These are phyloP conservation scores for Irpex lacteus DNA, from an alignment of 1,284 basidiomycete species.

Conservation along the genomic window DNA sequence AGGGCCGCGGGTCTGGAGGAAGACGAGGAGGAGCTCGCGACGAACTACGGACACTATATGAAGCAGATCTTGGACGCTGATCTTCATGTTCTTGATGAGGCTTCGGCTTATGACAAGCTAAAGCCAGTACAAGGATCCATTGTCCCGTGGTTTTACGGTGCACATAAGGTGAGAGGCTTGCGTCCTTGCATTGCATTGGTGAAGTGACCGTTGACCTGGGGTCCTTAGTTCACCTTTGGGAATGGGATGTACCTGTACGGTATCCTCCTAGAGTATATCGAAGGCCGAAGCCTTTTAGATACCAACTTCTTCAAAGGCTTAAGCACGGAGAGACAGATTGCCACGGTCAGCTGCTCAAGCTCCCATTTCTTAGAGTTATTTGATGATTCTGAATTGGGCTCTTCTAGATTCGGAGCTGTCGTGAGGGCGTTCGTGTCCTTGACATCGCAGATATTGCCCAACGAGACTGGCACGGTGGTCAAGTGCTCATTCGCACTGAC, in stretches of 20 bases:
- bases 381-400: too few relatives aligned
- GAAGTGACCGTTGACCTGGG: background rate
- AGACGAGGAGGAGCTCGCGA: background rate
- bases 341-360: background rate
- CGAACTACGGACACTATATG: background rate
- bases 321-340: background rate
- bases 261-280: slow-evolving; percentile 4
- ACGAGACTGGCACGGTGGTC: slow-evolving; percentile 5
- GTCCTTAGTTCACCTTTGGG: background rate
- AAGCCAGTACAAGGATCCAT: slow-evolving; percentile 3
- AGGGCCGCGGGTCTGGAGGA: background rate
- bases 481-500: slow-evolving; percentile 1
- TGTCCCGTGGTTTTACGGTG: slow-evolving; percentile 7
- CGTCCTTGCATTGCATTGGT: background rate
- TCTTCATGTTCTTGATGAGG: slow-evolving; percentile 2
- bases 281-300: background rate
- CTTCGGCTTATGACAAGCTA: slow-evolving; percentile 4
- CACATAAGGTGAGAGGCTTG: slow-evolving; percentile 2
- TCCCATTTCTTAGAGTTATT: too few relatives aligned
- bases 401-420: slow-evolving; percentile 6
- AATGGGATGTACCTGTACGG: background rate
- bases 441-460: slow-evolving; percentile 4
- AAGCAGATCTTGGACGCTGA: background rate
- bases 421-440: slow-evolving; percentile 1
- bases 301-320: background rate